These are phyloP conservation scores for Nephelium lappaceum DNA, from an alignment of 345 rosid species.

Conservation along the genomic window DNA sequence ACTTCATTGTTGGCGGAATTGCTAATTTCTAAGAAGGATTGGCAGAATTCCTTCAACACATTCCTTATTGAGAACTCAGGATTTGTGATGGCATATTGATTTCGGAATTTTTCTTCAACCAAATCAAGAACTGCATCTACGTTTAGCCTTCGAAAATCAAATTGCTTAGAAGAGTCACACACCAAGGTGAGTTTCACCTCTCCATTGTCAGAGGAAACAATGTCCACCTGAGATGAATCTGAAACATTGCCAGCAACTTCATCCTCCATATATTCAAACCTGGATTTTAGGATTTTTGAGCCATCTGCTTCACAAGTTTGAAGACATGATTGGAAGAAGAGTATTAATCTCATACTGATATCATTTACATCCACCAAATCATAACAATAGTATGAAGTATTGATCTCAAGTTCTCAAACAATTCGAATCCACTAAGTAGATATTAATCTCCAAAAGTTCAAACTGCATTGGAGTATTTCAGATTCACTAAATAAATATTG, in stretches of 20 bases:
- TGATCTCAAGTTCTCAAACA: too few species aligned
- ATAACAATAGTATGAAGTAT: too few species aligned
- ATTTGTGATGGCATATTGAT: slow-evolving; percentile 13
- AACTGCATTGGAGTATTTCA: too few species aligned
- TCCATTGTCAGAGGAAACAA: slow-evolving; percentile 29
- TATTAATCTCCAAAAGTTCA: too few species aligned
- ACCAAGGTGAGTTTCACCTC: slow-evolving; percentile 23
- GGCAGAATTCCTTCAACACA: slow-evolving; percentile 27
- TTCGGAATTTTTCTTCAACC: slow-evolving; percentile 27
- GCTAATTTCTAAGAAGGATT: not conserved
- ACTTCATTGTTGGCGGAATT: not conserved
- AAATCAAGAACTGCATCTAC: not conserved
- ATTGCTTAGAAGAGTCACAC: slow-evolving; percentile 10
- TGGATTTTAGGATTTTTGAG: not conserved
- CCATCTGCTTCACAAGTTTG: not conserved
- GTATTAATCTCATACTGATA: too few species aligned
- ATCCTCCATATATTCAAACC: not conserved
- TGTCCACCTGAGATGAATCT: slow-evolving; percentile 26
- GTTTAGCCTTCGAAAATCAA: not conserved
- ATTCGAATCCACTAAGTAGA: too few species aligned
- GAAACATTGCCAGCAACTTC: not conserved
- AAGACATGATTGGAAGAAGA: too few species aligned
- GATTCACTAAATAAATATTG: too few species aligned
- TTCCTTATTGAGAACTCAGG: slow-evolving; percentile 25
- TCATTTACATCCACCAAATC: too few species aligned